Base-by-base conservation (phyloP, 495 filamentous ascomycete species). In the Astrothelium subdiscretum region DNA sequence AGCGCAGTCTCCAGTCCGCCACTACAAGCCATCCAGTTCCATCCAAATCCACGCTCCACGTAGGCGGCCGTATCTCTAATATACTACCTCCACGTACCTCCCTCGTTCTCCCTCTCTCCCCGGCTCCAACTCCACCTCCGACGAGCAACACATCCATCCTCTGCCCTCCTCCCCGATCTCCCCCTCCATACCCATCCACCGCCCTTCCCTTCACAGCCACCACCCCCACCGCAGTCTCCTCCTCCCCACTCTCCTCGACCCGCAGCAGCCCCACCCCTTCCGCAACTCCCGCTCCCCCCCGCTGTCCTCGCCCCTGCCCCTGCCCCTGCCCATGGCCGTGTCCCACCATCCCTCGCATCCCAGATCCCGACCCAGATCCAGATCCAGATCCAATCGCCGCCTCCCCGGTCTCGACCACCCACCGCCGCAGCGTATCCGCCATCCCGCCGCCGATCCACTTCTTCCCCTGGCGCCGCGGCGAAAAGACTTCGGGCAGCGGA, bases 391-490 rank as follows among this genome's bases (percentile, higher is more conserved):
- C n/a, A n/a, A n/a, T n/a, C n/a, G n/a, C 70, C 13, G 59, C 60
- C 54, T 70, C 62, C 8, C 68, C 70, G 6, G 68, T 59, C 62
- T 76, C 74, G 29, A 77, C 57, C 18, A 76, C 65, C 73, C 74
- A 76, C 27, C 66, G 52, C 22, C 70, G 63, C 20, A 74, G 62
- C 20, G 63, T 72, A 20, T 67, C 63, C 29, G 75, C 75, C 59
- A 76, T 59, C 11, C 74, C 75, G 22, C 69, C 72, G 5, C 70
- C 69, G 1, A 76, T 42, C 42, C 71, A 76, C 48, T 72, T 74
- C 57, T 75, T 70, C 11, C 70, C 71, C 42, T 70, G 69, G 22
- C 73, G 68, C 18, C 69, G 70, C 10, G 75, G 75, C 12, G 74
- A 76, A 65, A 77, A 74, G 35, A 68, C 60, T 44, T 73, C 71